These are phyloP conservation scores for Clathrospora elynae DNA, from an alignment of 2,329 filamentous ascomycete genomes.

Conservation along the genomic window DNA sequence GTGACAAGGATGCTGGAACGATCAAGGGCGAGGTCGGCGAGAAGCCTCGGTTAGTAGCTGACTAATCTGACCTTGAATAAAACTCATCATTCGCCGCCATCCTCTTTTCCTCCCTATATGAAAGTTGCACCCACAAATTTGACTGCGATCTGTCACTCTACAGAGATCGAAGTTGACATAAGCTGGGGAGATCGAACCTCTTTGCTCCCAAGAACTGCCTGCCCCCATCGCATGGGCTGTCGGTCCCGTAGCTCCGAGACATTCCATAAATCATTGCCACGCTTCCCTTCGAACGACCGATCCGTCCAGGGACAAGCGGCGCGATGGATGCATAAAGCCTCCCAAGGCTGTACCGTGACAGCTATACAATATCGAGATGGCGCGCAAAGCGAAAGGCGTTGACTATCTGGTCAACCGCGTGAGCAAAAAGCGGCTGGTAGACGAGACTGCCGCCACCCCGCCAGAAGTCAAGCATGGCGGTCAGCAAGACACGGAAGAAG, in stretches of 20 bases:
- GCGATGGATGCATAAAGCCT: slow-evolving; percentile 52
- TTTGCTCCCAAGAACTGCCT: slow-evolving; percentile 47
- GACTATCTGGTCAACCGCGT: slow-evolving; percentile 34
- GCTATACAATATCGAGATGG: slow-evolving; percentile 33
- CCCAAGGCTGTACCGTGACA: slow-evolving; percentile 41
- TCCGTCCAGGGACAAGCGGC: slow-evolving; percentile 23
- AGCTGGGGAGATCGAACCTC: slow-evolving; percentile 57
- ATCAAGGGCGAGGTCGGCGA: neutral
- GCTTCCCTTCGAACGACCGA: slow-evolving; percentile 9
- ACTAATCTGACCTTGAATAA: slow-evolving; percentile 16
- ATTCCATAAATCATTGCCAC: slow-evolving; percentile 21
- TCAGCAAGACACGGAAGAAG: neutral
- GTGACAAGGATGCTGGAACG: neutral
- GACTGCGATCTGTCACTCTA: slow-evolving; percentile 56
- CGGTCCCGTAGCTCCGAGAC: slow-evolving; percentile 48
- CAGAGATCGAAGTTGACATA: slow-evolving; percentile 63
- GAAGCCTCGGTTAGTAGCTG: slow-evolving; percentile 8
- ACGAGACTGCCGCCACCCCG: slow-evolving; percentile 11
- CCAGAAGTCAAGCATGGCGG: neutral
- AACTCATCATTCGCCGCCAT: slow-evolving; percentile 20
- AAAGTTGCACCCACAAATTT: slow-evolving; percentile 60
- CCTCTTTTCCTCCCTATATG: slow-evolving; percentile 34
- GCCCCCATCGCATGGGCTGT: slow-evolving; percentile 37
- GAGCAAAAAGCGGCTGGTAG: slow-evolving; percentile 30
- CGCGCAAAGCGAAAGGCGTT: slow-evolving; percentile 33